Base-by-base conservation (phyloP, 2,329 filamentous ascomycete genomes). In the Colletotrichum siamense region DNA sequence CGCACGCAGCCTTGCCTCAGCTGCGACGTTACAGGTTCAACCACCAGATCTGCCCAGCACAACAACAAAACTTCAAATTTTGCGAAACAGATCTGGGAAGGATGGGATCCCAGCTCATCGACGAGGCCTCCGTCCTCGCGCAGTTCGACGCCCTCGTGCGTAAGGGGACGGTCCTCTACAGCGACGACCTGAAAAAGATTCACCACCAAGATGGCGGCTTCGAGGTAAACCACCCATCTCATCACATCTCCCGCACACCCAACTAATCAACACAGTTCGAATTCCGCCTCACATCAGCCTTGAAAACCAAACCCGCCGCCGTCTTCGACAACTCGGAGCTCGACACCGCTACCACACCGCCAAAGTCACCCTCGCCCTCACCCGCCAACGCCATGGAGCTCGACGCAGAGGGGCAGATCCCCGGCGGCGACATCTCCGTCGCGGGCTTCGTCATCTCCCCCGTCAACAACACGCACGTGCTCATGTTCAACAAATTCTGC, bases 401-500 rank as follows among this genome's bases (percentile, higher is more conserved):
- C 16, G 70, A 76, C 15, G 61, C 28, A 0, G 71, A 64, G 13
- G 75, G 75, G 69, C 77, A 64, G 39, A 76, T 79, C 7, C 81
- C 82, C 0, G 84, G 84, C 52, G 86, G 89, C 77, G 87, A 87
- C 74, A 86, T 86, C 71, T 83, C 83, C 61, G 83, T 87, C 62
- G 79, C 83, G 1, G 85, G 85, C n/a, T 84, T 87, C 59, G 84
- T 87, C 18, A 79, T 90, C 15, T 80, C 81, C 1, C 79, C 81
- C 16, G 78, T 89, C 16, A 12, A 59, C 61, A 86, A 85, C 13
- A 86, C 87, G 0, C 88, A 91, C 72, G 80, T 87, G 22, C 81
- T 91, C 9, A 82, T 85, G 3, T 80, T 87, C 73, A 91, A 91
- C 80, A 86, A 88, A 71, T 90, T 89, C 78, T 86, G 85, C 73